Evolutionary conservation across 768 basidiomycete species (phyloP).

Genomic region (Amyloporia xantha): DNA sequence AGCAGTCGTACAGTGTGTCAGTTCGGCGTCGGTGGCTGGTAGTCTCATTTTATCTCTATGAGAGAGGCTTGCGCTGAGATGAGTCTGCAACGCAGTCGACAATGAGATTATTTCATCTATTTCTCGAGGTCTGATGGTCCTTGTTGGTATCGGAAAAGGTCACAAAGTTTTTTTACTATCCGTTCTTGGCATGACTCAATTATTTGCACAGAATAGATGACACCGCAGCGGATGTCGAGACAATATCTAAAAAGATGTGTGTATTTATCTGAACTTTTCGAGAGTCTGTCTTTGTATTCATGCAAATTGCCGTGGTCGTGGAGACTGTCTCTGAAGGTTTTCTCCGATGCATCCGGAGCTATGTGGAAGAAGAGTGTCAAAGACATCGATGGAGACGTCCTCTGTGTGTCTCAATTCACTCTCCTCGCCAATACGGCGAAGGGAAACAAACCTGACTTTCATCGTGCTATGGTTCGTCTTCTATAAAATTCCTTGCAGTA

Average conservation of each 20-base stretch:
- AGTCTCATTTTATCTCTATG: conserved; percentile 2
- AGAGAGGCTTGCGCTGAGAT: too few relatives aligned
- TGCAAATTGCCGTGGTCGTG: not conserved
- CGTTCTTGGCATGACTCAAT: conserved; percentile 16
- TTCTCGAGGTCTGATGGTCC: conserved; percentile 79
- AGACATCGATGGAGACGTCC: conserved; percentile 83
- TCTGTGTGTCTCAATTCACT: conserved; percentile 95
- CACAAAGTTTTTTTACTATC: conserved; percentile 6
- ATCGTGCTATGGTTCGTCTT: conserved; percentile 84
- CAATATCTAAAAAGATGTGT: conserved; percentile 80
- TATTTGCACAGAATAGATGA: conserved; percentile 56
- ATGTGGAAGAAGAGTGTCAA: conserved; percentile 89
- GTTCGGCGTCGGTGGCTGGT: conserved; percentile 84
- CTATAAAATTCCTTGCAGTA: too few relatives aligned
- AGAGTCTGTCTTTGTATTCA: not conserved
- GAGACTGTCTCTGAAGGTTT: conserved; percentile 51
- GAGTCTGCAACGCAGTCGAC: conserved; percentile 57
- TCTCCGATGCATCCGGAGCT: conserved; percentile 51
- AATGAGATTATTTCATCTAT: conserved; percentile 75
- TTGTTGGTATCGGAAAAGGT: conserved; percentile 86
- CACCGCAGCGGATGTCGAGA: conserved; percentile 62
- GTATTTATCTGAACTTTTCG: conserved; percentile 17
- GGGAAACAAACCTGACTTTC: conserved; percentile 89
- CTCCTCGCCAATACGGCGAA: conserved; percentile 82
- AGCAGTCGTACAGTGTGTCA: conserved; percentile 79